Evolutionary conservation across 1,139 yeast genomes (phyloP).

Genomic region (Kodamaea sp.): DNA sequence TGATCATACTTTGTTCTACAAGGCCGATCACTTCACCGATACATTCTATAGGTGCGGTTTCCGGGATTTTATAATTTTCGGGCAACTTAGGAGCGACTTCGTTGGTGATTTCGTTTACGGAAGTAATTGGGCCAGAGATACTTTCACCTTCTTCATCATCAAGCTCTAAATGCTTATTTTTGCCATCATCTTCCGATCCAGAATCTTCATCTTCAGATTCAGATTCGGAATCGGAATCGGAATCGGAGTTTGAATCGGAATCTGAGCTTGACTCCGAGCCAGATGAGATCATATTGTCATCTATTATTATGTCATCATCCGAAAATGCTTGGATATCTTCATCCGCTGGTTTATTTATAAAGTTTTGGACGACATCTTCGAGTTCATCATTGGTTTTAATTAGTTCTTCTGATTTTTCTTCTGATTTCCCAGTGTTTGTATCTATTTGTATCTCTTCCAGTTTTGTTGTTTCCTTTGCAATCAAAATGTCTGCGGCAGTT

Average conservation of each 20-base stretch:
- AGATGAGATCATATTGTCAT: conserved; percentile 9
- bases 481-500: background rate
- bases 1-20: conserved; percentile 68
- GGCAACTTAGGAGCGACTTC: conserved; percentile 71
- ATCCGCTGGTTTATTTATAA: conserved; percentile 7
- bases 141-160: conserved; percentile 46
- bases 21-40: conserved; percentile 70
- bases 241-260: conserved; percentile 12
- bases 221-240: conserved; percentile 20
- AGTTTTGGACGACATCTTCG: conserved; percentile 3
- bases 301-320: conserved; percentile 23
- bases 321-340: conserved; percentile 15
- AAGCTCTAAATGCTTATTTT: conserved; percentile 19
- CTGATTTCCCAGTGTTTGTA: background rate
- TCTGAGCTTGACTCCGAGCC: conserved; percentile 24
- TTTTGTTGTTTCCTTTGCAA: background rate
- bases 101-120: conserved; percentile 72
- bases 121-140: conserved; percentile 56
- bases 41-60: conserved; percentile 61
- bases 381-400: too few relatives aligned
- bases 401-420: too few relatives aligned
- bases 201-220: conserved; percentile 21
- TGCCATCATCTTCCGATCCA: conserved; percentile 19
- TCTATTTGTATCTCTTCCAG: background rate
- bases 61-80: conserved; percentile 55